Conservation (phyloP, 805 yeast species). For the Candida sakaeoensis region DNA sequence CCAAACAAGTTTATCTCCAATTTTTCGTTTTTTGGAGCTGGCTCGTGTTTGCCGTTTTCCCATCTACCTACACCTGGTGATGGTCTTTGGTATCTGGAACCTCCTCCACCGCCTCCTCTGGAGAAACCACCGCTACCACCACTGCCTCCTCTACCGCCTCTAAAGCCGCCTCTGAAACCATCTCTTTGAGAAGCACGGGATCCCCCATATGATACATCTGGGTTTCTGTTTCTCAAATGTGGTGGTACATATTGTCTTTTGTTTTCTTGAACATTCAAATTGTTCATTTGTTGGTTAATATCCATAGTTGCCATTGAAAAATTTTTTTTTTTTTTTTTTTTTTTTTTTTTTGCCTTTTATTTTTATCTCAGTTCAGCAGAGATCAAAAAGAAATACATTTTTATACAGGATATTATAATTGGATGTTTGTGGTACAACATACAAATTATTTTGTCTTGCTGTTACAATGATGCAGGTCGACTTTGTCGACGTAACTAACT, state of each 20-base stretch:
- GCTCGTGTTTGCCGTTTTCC: slow-evolving; percentile 83
- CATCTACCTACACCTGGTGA: slow-evolving; percentile 74
- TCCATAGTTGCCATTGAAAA: slow-evolving; percentile 22
- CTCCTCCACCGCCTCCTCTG: slow-evolving; percentile 29
- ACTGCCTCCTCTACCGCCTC: slow-evolving; percentile 25
- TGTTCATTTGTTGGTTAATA: slow-evolving; percentile 53
- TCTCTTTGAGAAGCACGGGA: slow-evolving; percentile 7
- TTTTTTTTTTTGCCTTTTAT: slow-evolving; percentile 1
- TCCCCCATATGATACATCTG: slow-evolving; percentile 12
- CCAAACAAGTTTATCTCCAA: slow-evolving; percentile 85
- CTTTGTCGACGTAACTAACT: too few species aligned
- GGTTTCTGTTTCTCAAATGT: slow-evolving; percentile 37
- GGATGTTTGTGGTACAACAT: background rate
- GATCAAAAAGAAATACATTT: slow-evolving; percentile 1
- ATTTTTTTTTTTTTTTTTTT: slow-evolving; percentile 4
- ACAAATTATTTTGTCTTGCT: slow-evolving; percentile 4
- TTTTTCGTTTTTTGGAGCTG: slow-evolving; percentile 67
- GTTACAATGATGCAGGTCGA: background rate
- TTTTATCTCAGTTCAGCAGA: slow-evolving; percentile 1
- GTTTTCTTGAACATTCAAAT: slow-evolving; percentile 46
- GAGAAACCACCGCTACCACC: slow-evolving; percentile 24
- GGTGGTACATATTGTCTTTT: slow-evolving; percentile 53
- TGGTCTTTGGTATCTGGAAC: slow-evolving; percentile 29
- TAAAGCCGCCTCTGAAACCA: background rate
- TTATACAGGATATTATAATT: slow-evolving; percentile 2